Evolutionary conservation across 805 yeast species (phyloP).

Genomic region (Yarrowia sp.): DNA sequence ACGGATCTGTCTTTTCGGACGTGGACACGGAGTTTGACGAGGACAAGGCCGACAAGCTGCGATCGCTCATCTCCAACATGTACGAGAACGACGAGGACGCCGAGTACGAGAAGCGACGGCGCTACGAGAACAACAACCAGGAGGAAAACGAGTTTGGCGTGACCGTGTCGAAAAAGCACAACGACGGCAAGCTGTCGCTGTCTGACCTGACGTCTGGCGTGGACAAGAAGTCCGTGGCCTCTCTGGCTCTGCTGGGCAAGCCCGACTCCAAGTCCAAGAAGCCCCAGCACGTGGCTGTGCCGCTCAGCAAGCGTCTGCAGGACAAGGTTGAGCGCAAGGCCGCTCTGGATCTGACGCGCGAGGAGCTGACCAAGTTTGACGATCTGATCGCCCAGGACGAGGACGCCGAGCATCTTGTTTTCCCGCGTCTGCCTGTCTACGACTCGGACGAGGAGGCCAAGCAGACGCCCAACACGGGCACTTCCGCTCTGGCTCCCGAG

Average conservation of each 20-base stretch:
- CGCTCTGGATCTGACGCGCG: conserved; percentile 84
- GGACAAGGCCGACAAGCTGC: conserved; percentile 46
- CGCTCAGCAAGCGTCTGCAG: conserved; percentile 83
- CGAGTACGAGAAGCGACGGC: conserved; percentile 44
- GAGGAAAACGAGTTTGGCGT: conserved; percentile 69
- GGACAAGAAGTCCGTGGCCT: conserved; percentile 48
- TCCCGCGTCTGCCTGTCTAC: conserved; percentile 55
- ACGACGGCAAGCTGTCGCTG: conserved; percentile 58
- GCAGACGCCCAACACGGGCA: conserved; percentile 56
- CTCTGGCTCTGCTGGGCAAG: conserved; percentile 46
- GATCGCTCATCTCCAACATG: conserved; percentile 38
- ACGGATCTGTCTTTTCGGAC: conserved; percentile 29
- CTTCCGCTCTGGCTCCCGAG: conserved; percentile 45
- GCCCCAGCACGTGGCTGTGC: conserved; percentile 62
- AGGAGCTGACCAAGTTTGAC: conserved; percentile 85
- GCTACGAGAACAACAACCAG: conserved; percentile 52
- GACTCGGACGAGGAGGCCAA: conserved; percentile 38
- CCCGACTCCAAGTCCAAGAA: conserved; percentile 34
- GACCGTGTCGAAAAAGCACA: conserved; percentile 38
- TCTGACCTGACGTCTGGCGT: conserved; percentile 71
- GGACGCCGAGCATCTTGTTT: conserved; percentile 77
- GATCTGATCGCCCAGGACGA: conserved; percentile 77
- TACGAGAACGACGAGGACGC: conserved; percentile 32
- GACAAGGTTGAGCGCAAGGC: conserved; percentile 81
- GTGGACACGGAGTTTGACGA: conserved; percentile 38